Conservation (phyloP, 805 yeast genomes). For the Kregervanrija fluxuum region DNA sequence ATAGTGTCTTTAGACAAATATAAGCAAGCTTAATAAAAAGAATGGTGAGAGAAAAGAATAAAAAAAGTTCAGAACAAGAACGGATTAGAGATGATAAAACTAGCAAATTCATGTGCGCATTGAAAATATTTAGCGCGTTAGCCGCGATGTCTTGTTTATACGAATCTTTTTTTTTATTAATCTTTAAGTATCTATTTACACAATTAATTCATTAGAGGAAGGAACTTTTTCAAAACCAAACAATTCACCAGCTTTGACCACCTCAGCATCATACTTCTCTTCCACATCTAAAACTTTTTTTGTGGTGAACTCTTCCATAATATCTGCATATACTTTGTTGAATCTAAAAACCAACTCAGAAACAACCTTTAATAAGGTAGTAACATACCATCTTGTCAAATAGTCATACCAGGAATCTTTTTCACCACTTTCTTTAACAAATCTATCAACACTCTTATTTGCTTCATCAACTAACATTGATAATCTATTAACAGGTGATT, state of each 20-base stretch:
- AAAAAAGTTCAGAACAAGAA: no score
- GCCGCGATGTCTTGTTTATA: conserved; percentile 2
- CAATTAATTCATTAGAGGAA: conserved; percentile 19
- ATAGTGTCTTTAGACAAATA: no score
- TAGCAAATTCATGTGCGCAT: no score
- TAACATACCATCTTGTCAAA: conserved; percentile 13
- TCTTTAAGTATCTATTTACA: conserved; percentile 4
- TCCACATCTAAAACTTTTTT: conserved; percentile 31
- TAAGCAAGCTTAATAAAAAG: no score
- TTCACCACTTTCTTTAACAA: conserved; percentile 8
- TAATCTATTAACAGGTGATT: conserved; percentile 70
- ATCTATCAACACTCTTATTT: conserved; percentile 16
- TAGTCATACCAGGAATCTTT: conserved; percentile 10
- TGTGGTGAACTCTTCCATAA: conserved; percentile 3
- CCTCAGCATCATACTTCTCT: conserved; percentile 37
- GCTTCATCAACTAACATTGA: conserved; percentile 58
- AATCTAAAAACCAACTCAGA: conserved; percentile 10
- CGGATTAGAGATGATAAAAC: no score
- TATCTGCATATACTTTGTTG: conserved; percentile 8
- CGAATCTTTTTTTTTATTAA: background rate
- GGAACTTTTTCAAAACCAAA: conserved; percentile 35
- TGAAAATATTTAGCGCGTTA: background rate
- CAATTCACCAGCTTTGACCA: conserved; percentile 35
- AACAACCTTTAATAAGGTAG: conserved; percentile 8
- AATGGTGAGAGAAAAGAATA: no score